phyloP scores from a whole-genome alignment of 1,284 basidiomycete genomes.

The Moesziomyces sp. region DNA sequence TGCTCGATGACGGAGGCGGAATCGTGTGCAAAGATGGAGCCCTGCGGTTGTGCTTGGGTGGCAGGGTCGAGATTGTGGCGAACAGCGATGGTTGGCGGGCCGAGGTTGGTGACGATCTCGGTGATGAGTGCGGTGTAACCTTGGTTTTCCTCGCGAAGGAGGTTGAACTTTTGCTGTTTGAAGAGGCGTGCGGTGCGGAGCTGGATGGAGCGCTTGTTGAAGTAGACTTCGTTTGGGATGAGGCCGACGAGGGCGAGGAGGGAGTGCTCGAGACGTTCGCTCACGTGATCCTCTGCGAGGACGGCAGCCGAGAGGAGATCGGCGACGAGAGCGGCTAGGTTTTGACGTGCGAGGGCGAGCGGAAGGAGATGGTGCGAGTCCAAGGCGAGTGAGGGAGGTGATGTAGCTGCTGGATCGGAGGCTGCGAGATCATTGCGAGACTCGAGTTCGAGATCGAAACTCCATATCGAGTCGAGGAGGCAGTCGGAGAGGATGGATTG shows the following conservation, averaged over 20 bases:
- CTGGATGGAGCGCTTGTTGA: conserved; percentile 57
- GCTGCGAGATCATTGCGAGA: conserved; percentile 42
- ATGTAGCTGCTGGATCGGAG: conserved; percentile 1
- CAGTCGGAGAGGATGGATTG: conserved; percentile 16
- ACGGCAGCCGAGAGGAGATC: conserved; percentile 23
- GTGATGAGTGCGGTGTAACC: conserved; percentile 92
- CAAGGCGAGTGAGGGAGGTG: conserved; percentile 4
- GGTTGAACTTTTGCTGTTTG: conserved; percentile 98
- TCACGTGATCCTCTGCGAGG: conserved; percentile 16
- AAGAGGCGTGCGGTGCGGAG: conserved; percentile 71
- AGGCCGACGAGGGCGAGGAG: conserved; percentile 50
- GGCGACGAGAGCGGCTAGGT: conserved; percentile 23
- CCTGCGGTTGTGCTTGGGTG: neutral
- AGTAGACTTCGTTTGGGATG: conserved; percentile 49
- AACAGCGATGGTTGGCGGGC: conserved; percentile 73
- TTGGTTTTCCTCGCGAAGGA: conserved; percentile 95
- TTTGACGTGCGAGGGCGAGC: conserved; percentile 27
- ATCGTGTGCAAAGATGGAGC: conserved; percentile 12
- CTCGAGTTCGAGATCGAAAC: conserved; percentile 59
- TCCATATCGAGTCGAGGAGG: conserved; percentile 59
- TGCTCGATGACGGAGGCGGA: conserved; percentile 47
- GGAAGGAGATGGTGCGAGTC: conserved; percentile 17
- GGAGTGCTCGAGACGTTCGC: conserved; percentile 48
- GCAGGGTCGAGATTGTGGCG: conserved; percentile 68
- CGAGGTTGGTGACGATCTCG: conserved; percentile 82